Evolutionary conservation across 129 eudicot species (phyloP).

Genomic region (Scalesia atractyloides): DNA sequence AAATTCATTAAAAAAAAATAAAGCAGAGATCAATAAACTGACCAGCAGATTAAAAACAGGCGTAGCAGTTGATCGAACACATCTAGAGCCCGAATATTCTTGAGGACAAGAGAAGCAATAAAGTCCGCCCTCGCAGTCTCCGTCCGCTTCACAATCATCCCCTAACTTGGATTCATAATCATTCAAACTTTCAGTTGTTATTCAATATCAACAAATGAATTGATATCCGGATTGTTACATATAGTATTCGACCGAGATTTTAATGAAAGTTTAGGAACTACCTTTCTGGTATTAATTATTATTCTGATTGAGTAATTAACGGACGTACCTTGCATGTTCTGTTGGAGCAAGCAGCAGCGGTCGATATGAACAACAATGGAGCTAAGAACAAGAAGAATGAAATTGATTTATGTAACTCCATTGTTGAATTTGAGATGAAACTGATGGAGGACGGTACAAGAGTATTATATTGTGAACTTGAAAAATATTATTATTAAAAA

Average conservation of each 20-base stretch:
- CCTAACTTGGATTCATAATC: conserved; percentile 33
- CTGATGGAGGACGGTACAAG: conserved; percentile 10
- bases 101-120: conserved; percentile 68
- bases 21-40: background rate
- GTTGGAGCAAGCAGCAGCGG: conserved; percentile 50
- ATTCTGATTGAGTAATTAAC: background rate
- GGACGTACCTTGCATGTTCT: conserved; percentile 58
- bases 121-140: conserved; percentile 62
- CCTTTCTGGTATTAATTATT: background rate
- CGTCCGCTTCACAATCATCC: conserved; percentile 51
- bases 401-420: conserved; percentile 10
- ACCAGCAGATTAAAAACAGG: conserved; percentile 62
- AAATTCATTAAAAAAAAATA: no score
- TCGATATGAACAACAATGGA: conserved; percentile 18
- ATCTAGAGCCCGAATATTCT: conserved; percentile 49
- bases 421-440: background rate
- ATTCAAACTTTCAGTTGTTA: background rate
- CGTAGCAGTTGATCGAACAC: conserved; percentile 67
- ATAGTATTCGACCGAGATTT: no score
- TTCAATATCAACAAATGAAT: background rate
- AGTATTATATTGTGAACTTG: background rate
- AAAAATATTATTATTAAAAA: background rate
- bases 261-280: no score
- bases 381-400: conserved; percentile 8
- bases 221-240: no score